Conservation (phyloP, 495 filamentous ascomycete species). For the Saxispiralis lemnorum region DNA sequence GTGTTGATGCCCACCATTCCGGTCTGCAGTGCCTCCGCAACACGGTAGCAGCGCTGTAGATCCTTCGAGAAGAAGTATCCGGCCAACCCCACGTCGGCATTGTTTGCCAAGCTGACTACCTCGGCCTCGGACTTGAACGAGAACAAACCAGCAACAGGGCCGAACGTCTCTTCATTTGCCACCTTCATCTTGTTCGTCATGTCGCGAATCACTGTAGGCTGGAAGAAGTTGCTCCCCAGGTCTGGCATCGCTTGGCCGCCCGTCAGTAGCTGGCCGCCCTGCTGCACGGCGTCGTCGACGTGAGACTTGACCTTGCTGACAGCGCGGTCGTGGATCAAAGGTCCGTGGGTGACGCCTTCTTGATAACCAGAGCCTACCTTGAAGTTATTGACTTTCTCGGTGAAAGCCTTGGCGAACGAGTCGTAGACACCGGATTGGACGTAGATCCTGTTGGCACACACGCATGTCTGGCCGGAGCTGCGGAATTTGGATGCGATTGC, state of each 20-base stretch:
- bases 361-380: slow-evolving; percentile 28
- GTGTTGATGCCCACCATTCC: slow-evolving; percentile 40
- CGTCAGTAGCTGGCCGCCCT: slow-evolving; percentile 28
- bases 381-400: slow-evolving; percentile 26
- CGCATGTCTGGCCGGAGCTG: slow-evolving; percentile 54
- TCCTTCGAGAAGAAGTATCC: slow-evolving; percentile 34
- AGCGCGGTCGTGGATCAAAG: slow-evolving; percentile 29
- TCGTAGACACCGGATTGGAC: slow-evolving; percentile 37
- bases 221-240: slow-evolving; percentile 32
- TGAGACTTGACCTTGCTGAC: slow-evolving; percentile 24
- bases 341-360: slow-evolving; percentile 27
- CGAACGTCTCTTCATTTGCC: slow-evolving; percentile 40
- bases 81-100: slow-evolving; percentile 31
- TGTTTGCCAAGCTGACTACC: slow-evolving; percentile 33
- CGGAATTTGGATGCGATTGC: slow-evolving; percentile 49
- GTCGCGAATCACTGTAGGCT: slow-evolving; percentile 32
- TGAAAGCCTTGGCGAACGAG: slow-evolving; percentile 25
- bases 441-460: slow-evolving; percentile 56
- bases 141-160: slow-evolving; percentile 35
- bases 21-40: slow-evolving; percentile 33
- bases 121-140: slow-evolving; percentile 35
- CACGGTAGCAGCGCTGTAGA: slow-evolving; percentile 29
- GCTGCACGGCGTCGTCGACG: slow-evolving; percentile 24
- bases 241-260: slow-evolving; percentile 26
- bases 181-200: slow-evolving; percentile 31